phyloP scores from a whole-genome alignment of 306 rosid species.

The Gastrolobium bilobum region DNA sequence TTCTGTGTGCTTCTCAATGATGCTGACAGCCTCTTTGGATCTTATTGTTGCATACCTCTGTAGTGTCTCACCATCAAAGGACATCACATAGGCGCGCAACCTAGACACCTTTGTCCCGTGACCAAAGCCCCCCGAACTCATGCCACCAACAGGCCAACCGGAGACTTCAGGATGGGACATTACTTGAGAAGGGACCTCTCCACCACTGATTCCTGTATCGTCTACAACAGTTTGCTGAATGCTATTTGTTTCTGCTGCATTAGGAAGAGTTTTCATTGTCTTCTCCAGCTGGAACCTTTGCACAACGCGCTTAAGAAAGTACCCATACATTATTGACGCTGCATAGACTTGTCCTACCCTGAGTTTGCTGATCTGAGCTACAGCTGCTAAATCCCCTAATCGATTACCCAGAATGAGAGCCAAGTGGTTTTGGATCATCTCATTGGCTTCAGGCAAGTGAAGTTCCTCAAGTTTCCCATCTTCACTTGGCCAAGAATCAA shows the following conservation, averaged over 20 bases:
- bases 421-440: conserved; percentile 89
- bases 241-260: conserved; percentile 54
- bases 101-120: conserved; percentile 63
- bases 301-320: conserved; percentile 91
- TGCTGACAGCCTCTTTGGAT: conserved; percentile 86
- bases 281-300: conserved; percentile 97
- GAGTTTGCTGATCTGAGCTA: conserved; percentile 85
- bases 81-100: conserved; percentile 81
- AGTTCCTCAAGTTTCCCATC: conserved; percentile 76
- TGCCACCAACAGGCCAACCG: conserved; percentile 59
- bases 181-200: conserved; percentile 51
- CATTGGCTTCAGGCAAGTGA: conserved; percentile 86
- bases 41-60: conserved; percentile 90
- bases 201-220: conserved; percentile 44
- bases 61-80: conserved; percentile 90
- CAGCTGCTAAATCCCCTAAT: conserved; percentile 67
- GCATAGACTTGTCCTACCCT: conserved; percentile 96
- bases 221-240: conserved; percentile 51
- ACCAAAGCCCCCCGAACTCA: conserved; percentile 58
- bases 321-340: conserved; percentile 92
- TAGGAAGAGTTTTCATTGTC: conserved; percentile 83
- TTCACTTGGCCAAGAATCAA: conserved; percentile 79
- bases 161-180: conserved; percentile 75
- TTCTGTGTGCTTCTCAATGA: conserved; percentile 92
- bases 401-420: conserved; percentile 81